Conservation (phyloP, 495 filamentous ascomycete species). For the Penicillium ochrochloron region DNA sequence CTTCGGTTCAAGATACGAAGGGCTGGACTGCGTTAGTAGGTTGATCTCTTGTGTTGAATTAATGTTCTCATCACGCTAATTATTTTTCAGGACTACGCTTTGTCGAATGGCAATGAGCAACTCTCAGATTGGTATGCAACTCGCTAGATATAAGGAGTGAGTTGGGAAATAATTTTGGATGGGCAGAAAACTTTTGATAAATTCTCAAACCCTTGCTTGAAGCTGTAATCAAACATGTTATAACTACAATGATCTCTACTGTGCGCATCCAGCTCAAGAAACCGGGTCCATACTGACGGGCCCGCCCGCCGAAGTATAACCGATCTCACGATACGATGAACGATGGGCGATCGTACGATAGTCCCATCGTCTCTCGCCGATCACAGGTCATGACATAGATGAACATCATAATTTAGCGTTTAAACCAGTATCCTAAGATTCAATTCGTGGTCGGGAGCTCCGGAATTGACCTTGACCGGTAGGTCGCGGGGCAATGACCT, state of each 20-base stretch:
- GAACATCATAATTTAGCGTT: not conserved
- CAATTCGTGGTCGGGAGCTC: constrained; percentile 21
- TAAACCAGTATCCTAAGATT: constrained; percentile 14
- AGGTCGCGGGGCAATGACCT: constrained; percentile 20
- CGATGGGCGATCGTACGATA: not conserved
- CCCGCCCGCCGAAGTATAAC: not conserved
- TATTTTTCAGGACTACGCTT: not conserved
- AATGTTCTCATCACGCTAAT: not conserved
- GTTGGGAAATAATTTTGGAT: not conserved
- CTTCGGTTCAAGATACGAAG: not conserved
- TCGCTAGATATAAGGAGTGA: not conserved
- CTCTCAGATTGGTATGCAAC: not conserved
- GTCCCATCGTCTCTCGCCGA: not conserved
- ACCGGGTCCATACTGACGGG: not conserved
- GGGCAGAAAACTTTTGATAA: too few species aligned
- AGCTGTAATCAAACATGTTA: not conserved
- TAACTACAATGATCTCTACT: not conserved
- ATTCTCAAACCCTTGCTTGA: not conserved
- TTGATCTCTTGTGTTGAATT: not conserved
- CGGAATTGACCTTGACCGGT: constrained; percentile 12
- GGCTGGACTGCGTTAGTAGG: constrained; percentile 4
- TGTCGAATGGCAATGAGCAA: not conserved
- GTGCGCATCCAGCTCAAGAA: not conserved
- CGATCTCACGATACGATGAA: not conserved
- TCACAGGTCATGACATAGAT: constrained; percentile 21